Percentiles rank a stretch among this genome's conserved stretches.
Evolutionary conservation across 2,329 filamentous ascomycete species (phyloP).

Genomic region (Aspergillus pseudoterreus): DNA sequence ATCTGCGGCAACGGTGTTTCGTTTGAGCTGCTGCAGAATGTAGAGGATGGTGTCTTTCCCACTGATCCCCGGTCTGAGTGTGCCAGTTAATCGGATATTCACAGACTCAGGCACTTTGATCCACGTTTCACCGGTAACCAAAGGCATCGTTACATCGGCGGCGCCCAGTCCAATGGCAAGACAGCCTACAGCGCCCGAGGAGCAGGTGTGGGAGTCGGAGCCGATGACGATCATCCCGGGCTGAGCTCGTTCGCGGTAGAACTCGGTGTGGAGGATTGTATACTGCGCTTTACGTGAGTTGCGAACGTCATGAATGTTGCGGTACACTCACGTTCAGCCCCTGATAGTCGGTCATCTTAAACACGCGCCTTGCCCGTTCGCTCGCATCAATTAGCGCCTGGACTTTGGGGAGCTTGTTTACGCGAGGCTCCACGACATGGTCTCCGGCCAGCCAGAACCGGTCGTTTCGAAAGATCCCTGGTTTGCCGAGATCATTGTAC

Average conservation of each 20-base stretch:
- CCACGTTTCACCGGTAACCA: conserved; percentile 48
- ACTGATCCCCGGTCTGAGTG: conserved; percentile 34
- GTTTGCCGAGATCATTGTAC: conserved; percentile 38
- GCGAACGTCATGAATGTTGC: too few relatives aligned
- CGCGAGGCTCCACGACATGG: conserved; percentile 47
- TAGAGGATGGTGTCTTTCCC: conserved; percentile 49
- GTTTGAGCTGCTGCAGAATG: conserved; percentile 41
- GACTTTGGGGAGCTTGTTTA: conserved; percentile 34
- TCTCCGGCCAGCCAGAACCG: conserved; percentile 51
- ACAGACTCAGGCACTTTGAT: conserved; percentile 45
- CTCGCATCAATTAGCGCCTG: conserved; percentile 34
- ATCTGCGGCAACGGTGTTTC: conserved; percentile 46
- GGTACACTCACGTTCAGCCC: conserved; percentile 30
- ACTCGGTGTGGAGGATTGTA: conserved; percentile 49
- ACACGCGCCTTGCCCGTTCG: conserved; percentile 36
- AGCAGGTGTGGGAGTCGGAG: conserved; percentile 48
- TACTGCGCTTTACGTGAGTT: conserved; percentile 9
- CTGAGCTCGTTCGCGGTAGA: conserved; percentile 42
- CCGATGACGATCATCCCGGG: conserved; percentile 45
- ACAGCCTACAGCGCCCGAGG: conserved; percentile 39
- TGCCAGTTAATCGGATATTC: conserved; percentile 38
- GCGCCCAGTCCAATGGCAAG: conserved; percentile 46
- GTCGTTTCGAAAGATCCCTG: conserved; percentile 49
- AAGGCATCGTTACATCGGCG: conserved; percentile 44
- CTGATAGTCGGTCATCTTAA: conserved; percentile 45